A percentile compares a stretch with the other conserved stretches of the same genome.
Conservation (phyloP, 495 filamentous ascomycete genomes). For the Penicillium argentinense region DNA sequence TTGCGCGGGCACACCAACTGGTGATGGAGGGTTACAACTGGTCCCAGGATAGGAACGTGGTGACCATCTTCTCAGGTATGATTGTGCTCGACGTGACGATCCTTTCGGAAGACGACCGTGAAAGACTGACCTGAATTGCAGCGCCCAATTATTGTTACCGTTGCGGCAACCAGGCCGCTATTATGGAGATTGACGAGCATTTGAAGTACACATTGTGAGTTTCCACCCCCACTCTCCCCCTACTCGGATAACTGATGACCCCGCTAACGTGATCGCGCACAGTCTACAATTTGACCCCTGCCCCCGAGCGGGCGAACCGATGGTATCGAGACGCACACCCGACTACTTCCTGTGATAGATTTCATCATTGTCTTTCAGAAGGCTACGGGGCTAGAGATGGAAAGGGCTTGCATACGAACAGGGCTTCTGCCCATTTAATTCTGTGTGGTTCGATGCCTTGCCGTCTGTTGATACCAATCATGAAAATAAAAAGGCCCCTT, state of each 20-base stretch:
- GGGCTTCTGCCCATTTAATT: constrained; percentile 37
- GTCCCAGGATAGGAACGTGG: constrained; percentile 94
- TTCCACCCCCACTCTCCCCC: neutral
- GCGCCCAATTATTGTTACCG: constrained; percentile 98
- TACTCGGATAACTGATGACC: neutral
- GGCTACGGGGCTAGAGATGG: constrained; percentile 33
- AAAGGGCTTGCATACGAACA: constrained; percentile 32
- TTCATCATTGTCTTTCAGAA: constrained; percentile 28
- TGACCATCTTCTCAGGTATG: constrained; percentile 97
- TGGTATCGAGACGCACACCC: constrained; percentile 96
- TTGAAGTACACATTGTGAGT: constrained; percentile 99
- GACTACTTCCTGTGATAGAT: constrained; percentile 93
- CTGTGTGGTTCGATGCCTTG: constrained; percentile 40
- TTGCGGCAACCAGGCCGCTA: constrained; percentile 97
- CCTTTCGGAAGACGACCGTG: neutral
- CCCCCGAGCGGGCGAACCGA: constrained; percentile 93
- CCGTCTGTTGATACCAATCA: constrained; percentile 51
- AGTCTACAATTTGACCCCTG: constrained; percentile 99
- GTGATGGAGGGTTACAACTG: constrained; percentile 99
- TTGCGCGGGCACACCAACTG: constrained; percentile 91
- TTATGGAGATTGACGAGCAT: constrained; percentile 99
- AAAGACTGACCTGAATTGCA: constrained; percentile 32
- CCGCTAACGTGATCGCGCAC: constrained; percentile 15
- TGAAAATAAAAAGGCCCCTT: constrained; percentile 47
- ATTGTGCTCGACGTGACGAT: constrained; percentile 1